These are phyloP conservation scores for Sphagnum fallax DNA, from an alignment of 228 moss, liverwort and hornwort species.

Conservation along the genomic window DNA sequence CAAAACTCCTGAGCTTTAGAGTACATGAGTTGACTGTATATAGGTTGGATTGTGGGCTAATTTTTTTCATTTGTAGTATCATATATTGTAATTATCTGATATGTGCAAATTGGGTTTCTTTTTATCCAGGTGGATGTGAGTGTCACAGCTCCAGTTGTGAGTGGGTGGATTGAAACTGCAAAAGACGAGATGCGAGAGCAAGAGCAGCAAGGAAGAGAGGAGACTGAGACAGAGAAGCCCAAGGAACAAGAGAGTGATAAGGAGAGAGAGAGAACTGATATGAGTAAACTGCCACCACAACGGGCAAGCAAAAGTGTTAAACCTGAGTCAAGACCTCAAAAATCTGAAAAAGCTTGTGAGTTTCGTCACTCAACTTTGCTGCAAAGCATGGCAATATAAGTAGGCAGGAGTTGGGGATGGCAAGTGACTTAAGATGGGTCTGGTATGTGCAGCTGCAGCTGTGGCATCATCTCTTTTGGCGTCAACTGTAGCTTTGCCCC, in stretches of 20 bases:
- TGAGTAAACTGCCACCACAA: constrained; percentile 22
- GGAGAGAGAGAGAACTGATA: constrained; percentile 47
- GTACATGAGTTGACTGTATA: too few species aligned
- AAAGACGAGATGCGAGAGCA: constrained; percentile 1
- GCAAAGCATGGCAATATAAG: too few species aligned
- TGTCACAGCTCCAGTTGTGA: constrained; percentile 14
- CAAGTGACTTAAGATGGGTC: too few species aligned
- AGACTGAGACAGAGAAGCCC: constrained; percentile 14
- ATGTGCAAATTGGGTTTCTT: not conserved
- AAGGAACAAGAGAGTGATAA: constrained; percentile 17
- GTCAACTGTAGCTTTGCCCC: constrained; percentile 29
- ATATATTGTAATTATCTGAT: too few species aligned
- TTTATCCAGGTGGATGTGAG: constrained; percentile 40
- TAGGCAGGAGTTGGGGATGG: too few species aligned
- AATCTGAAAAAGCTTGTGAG: constrained; percentile 50
- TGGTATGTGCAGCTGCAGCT: constrained; percentile 8
- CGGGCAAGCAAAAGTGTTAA: constrained; percentile 42
- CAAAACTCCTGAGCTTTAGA: too few species aligned
- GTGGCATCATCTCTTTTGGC: constrained; percentile 27
- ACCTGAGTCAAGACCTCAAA: constrained; percentile 48
- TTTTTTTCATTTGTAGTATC: too few species aligned
- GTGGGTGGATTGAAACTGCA: constrained; percentile 29
- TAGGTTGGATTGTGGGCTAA: too few species aligned
- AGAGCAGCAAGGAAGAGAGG: constrained; percentile 15
- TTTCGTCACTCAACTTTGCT: not conserved